Percentiles rank a stretch among this genome's conserved stretches.
These are phyloP conservation scores for Aegilops bicornis DNA, from an alignment of 176 grass and related monocot genomes.

Conservation along the genomic window DNA sequence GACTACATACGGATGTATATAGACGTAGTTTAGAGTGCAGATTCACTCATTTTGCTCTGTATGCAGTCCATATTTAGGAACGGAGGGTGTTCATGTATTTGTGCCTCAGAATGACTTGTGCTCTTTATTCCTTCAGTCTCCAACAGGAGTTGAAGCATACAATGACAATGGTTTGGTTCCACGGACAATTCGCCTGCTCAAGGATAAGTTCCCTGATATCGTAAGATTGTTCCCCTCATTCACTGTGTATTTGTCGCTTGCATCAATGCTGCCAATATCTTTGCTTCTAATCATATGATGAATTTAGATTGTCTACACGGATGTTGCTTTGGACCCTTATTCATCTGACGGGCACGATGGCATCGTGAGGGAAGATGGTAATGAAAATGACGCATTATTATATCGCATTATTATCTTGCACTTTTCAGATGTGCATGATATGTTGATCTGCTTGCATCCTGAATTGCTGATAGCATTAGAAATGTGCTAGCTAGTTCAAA, in stretches of 20 bases:
- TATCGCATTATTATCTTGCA: neutral
- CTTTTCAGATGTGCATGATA: slow-evolving; percentile 1
- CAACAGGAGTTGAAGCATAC: slow-evolving; percentile 81
- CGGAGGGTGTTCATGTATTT: neutral
- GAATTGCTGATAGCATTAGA: neutral
- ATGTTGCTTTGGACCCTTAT: slow-evolving; percentile 97
- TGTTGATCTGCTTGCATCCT: neutral
- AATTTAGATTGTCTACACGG: slow-evolving; percentile 85
- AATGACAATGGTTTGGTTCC: slow-evolving; percentile 96
- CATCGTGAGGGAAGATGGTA: slow-evolving; percentile 98
- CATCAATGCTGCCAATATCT: neutral
- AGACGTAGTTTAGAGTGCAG: no score
- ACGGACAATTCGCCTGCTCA: slow-evolving; percentile 80
- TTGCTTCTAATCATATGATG: neutral
- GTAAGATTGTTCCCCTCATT: slow-evolving; percentile 39
- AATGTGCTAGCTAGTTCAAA: neutral
- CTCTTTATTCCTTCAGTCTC: slow-evolving; percentile 47
- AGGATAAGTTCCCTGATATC: slow-evolving; percentile 95
- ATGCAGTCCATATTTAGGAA: no score
- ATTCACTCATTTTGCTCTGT: no score
- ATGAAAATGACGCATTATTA: neutral
- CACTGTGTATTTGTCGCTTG: neutral
- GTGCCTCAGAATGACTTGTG: slow-evolving; percentile 17
- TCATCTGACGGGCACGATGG: slow-evolving; percentile 99
- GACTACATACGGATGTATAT: no score